Percentiles rank a stretch among this genome's conserved stretches.
These are phyloP conservation scores for Fraxinus platypoda DNA, from an alignment of 305 asterid genomes.

Conservation along the genomic window DNA sequence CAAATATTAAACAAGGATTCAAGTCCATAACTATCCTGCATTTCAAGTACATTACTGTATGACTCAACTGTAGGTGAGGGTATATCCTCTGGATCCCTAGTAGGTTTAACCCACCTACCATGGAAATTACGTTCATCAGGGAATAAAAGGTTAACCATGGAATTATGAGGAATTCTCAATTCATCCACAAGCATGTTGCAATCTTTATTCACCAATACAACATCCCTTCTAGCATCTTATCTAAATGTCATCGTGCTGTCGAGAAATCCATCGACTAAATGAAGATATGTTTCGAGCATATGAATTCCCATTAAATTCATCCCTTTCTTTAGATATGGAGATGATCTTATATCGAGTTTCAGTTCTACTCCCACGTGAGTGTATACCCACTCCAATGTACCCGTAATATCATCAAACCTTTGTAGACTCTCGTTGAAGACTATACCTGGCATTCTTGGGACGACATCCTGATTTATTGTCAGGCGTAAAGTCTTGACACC, in stretches of 20 bases:
- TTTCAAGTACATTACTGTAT: not conserved
- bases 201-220: conserved; percentile 67
- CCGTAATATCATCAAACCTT: conserved; percentile 58
- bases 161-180: conserved; percentile 53
- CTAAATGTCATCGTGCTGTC: conserved; percentile 47
- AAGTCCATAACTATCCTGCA: conserved; percentile 23
- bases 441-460: conserved; percentile 72
- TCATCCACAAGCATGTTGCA: conserved; percentile 76
- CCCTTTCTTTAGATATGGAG: conserved; percentile 58
- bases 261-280: conserved; percentile 62
- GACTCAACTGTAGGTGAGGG: conserved; percentile 49
- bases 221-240: conserved; percentile 59
- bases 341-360: conserved; percentile 52
- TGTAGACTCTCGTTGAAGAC: conserved; percentile 66
- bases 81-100: conserved; percentile 62
- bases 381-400: conserved; percentile 71
- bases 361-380: conserved; percentile 76
- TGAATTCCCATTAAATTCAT: conserved; percentile 61
- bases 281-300: conserved; percentile 73
- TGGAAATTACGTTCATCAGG: conserved; percentile 44
- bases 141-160: too few relatives aligned
- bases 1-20: conserved; percentile 23
- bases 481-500: conserved; percentile 60
- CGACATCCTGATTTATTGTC: conserved; percentile 57
- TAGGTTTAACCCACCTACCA: conserved; percentile 79